Conservation (phyloP, 2,329 filamentous ascomycete species). For the Alternaria solani region DNA sequence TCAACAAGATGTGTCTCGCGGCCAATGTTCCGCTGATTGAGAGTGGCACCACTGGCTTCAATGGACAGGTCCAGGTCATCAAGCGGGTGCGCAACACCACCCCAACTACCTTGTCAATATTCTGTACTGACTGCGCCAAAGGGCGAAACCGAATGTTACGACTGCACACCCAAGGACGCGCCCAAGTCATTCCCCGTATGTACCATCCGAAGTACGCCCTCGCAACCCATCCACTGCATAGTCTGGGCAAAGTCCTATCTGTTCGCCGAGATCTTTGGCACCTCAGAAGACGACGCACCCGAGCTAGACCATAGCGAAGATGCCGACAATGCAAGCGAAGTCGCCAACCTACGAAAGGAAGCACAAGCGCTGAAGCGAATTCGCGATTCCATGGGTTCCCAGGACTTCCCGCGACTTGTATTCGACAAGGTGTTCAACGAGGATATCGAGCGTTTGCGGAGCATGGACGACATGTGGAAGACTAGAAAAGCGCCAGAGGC, state of each 20-base stretch:
- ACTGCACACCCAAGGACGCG: constrained; percentile 87
- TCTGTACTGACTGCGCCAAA: constrained; percentile 35
- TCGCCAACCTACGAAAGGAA: constrained; percentile 85
- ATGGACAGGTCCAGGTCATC: constrained; percentile 96
- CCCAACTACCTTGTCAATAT: not conserved
- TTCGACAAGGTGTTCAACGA: constrained; percentile 93
- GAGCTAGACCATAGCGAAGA: constrained; percentile 82
- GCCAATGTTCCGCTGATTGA: constrained; percentile 91
- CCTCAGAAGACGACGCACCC: constrained; percentile 83
- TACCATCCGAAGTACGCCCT: constrained; percentile 95
- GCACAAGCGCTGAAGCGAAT: constrained; percentile 84
- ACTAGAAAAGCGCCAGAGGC: constrained; percentile 76
- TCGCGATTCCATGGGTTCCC: constrained; percentile 78
- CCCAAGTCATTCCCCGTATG: constrained; percentile 96
- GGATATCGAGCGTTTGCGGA: constrained; percentile 81
- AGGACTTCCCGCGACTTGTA: constrained; percentile 77
- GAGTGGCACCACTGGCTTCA: constrained; percentile 97
- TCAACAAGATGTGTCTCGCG: constrained; percentile 96
- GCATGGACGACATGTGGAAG: constrained; percentile 98
- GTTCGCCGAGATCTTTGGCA: constrained; percentile 91
- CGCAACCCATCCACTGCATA: constrained; percentile 97
- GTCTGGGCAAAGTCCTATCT: constrained; percentile 99
- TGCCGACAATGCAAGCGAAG: constrained; percentile 84
- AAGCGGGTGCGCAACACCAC: constrained; percentile 66
- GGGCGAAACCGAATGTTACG: constrained; percentile 92